A percentile compares a stretch with the other conserved stretches of the same genome.
Evolutionary conservation across 1,284 basidiomycete species (phyloP).

Genomic region (Puccinia coronata): DNA sequence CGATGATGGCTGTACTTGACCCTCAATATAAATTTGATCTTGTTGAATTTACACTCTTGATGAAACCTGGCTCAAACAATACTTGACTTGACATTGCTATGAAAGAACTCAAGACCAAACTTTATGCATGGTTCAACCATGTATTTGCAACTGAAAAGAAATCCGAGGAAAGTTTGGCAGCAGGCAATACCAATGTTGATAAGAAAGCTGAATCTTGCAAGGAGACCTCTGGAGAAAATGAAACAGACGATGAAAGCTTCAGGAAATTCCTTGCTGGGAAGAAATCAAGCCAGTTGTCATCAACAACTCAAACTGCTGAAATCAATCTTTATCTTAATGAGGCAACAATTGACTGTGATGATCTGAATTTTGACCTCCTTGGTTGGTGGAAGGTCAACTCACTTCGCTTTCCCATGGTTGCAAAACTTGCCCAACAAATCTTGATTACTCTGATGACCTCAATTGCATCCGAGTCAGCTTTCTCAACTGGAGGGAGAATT

Average conservation of each 20-base stretch:
- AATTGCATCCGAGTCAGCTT: neutral
- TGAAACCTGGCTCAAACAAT: neutral
- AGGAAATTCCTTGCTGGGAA: constrained; percentile 1
- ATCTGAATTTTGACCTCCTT: neutral
- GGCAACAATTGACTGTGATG: neutral
- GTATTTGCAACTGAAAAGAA: constrained; percentile 1
- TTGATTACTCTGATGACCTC: neutral
- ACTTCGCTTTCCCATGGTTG: neutral
- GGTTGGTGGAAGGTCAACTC: neutral
- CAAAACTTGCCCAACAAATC: neutral
- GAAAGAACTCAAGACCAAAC: neutral
- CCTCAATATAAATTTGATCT: neutral
- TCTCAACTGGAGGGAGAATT: neutral
- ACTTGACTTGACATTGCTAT: neutral
- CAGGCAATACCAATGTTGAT: neutral
- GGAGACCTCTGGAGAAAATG: neutral
- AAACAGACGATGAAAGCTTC: neutral
- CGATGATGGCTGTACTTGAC: neutral
- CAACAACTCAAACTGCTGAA: neutral
- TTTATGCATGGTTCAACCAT: neutral
- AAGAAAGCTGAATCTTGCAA: neutral
- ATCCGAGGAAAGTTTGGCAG: neutral
- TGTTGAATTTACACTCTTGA: neutral
- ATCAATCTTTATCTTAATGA: neutral
- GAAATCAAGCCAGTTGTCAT: neutral